Evolutionary conservation across 805 yeast genomes (phyloP).

Genomic region (Wickerhamomyces ciferrii): DNA sequence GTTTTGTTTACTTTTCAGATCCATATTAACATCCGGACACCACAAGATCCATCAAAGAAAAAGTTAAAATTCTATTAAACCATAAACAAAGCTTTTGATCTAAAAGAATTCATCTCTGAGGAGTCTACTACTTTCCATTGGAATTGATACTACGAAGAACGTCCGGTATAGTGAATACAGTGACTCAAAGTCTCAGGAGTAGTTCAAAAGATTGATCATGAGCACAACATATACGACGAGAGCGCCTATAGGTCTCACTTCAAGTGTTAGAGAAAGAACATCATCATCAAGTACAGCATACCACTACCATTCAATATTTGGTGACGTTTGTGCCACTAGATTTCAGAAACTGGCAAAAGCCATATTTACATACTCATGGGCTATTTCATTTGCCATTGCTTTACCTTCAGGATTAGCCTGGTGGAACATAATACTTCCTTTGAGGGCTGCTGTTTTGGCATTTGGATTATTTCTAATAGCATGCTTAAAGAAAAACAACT

Average conservation of each 20-base stretch:
- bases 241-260: background rate
- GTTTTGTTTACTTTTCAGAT: background rate
- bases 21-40: background rate
- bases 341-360: constrained; percentile 34
- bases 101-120: no score
- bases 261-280: background rate
- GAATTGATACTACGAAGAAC: no score
- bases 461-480: constrained; percentile 27
- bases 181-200: no score
- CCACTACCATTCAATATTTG: constrained; percentile 32
- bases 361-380: constrained; percentile 24
- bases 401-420: constrained; percentile 18
- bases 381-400: constrained; percentile 17
- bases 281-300: constrained; percentile 14
- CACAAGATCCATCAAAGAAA: background rate
- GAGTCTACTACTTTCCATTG: no score
- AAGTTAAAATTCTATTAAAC: background rate
- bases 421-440: constrained; percentile 22
- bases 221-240: background rate
- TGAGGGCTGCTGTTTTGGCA: constrained; percentile 23
- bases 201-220: no score
- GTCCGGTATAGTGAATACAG: no score
- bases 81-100: background rate
- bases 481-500: constrained; percentile 32
- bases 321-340: constrained; percentile 34